Conservation (phyloP, 306 rosid genomes). For the Phaseolus lunatus region DNA sequence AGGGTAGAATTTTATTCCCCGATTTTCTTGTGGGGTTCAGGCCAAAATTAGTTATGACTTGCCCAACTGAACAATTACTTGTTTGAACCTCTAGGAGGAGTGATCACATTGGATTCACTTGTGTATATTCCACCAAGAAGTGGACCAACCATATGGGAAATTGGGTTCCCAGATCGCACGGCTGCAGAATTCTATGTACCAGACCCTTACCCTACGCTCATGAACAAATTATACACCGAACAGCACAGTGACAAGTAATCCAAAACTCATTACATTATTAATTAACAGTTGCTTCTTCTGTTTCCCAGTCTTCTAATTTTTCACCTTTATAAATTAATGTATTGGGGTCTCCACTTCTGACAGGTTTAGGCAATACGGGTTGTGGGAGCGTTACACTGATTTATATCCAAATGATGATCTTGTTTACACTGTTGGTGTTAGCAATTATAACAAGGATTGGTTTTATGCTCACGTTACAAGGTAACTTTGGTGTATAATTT, state of each 20-base stretch:
- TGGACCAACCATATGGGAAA: constrained; percentile 92
- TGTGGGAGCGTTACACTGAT: constrained; percentile 74
- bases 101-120: constrained; percentile 45
- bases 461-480: constrained; percentile 72
- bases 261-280: not conserved
- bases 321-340: not conserved
- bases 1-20: constrained; percentile 46
- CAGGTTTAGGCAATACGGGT: constrained; percentile 77
- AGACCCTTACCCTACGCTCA: constrained; percentile 71
- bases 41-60: not conserved
- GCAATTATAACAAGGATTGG: constrained; percentile 57
- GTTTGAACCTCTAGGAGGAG: constrained; percentile 49
- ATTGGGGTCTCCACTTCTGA: constrained; percentile 3
- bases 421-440: constrained; percentile 52
- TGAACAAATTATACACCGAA: constrained; percentile 59
- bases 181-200: constrained; percentile 84
- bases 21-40: not conserved
- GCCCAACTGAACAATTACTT: constrained; percentile 13
- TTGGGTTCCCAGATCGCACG: constrained; percentile 82
- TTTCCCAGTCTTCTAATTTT: not conserved
- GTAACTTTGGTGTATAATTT: constrained; percentile 5
- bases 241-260: constrained; percentile 55
- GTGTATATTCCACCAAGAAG: constrained; percentile 70
- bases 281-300: not conserved
- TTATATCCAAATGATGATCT: constrained; percentile 60